Percentiles rank a stretch among this genome's conserved stretches.
These are phyloP conservation scores for Colletotrichum sp. DNA, from an alignment of 2,329 filamentous ascomycete genomes.

Conservation along the genomic window DNA sequence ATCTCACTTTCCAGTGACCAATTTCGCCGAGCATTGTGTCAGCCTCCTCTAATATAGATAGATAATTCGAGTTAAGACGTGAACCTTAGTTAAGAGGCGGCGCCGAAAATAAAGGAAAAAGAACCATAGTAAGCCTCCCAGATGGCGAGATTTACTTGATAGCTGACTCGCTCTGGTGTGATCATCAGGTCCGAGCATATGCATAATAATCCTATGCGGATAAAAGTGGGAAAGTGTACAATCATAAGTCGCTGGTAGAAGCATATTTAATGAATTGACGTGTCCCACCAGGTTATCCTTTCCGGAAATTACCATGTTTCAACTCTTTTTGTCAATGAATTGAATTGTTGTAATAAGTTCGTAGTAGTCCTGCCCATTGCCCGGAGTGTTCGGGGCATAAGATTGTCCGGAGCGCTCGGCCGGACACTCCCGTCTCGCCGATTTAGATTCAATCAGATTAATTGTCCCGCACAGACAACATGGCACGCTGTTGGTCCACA, in stretches of 20 bases:
- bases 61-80: neutral
- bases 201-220: neutral
- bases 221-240: neutral
- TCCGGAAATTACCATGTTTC: neutral
- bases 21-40: neutral
- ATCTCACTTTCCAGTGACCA: rapidly evolving
- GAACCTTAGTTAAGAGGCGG: neutral
- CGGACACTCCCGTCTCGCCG: neutral
- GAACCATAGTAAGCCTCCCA: neutral
- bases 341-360: neutral
- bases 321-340: neutral
- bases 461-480: neutral
- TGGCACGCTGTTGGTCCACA: neutral
- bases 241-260: neutral
- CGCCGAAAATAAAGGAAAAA: neutral
- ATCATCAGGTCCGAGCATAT: neutral
- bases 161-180: neutral
- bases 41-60: neutral
- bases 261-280: neutral
- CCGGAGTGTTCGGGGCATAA: neutral
- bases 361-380: neutral
- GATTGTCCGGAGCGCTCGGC: neutral
- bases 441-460: neutral
- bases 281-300: neutral
- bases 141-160: neutral